Base-by-base conservation (phyloP, 1,139 yeast species). In the Taphrina pruni region DNA sequence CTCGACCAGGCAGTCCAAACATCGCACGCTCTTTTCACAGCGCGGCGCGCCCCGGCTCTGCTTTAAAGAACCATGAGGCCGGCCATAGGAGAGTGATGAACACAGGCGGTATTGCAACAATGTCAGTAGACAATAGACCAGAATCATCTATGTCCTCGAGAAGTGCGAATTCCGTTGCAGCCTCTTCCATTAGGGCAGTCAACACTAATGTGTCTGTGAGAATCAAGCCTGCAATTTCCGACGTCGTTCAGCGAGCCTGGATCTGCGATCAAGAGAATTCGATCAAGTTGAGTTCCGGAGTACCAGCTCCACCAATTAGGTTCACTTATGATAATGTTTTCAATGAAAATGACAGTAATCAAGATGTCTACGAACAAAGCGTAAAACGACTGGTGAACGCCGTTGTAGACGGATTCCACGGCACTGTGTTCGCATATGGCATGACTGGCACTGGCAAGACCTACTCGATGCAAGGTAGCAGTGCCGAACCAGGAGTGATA, bases 391-490 rank as follows among this genome's bases (percentile, higher is more conserved):
- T 91, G 54, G 88, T 93, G 1, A 79, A 82, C 21, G 85, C 87
- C 71, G 88, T 90, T 70, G 80, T 90, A 72, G 87, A 87, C 45
- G 97, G 97, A 0, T 92, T 81, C 77, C 91, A 91, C 75, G 95
- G 94, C 14, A 92, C 97, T 0, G 87, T 93, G 0, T 91, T 93
- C 77, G 97, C 97, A 0, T 91, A 91, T 75, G 97, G 97, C 60
- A 90, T 90, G 93, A 91, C 98, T 0, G 98, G 98, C 0, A 90
- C 97, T 0, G 98, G 98, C 43, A 93, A 93, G 77, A 93, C 98
- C 0, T 89, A 86, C 76, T 88, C 96, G 1, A 91, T 93, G 97
- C 89, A 89, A 73, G 97, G 97, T 43, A 81, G 83, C 12, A 81
- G 79, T 0, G 73, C 76, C 0, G 91, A 89, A 73, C 88, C 90